Percentiles rank a stretch among this genome's conserved stretches.
These are phyloP conservation scores for Xylaria sp. DNA, from an alignment of 2,329 filamentous ascomycete species.

Conservation along the genomic window DNA sequence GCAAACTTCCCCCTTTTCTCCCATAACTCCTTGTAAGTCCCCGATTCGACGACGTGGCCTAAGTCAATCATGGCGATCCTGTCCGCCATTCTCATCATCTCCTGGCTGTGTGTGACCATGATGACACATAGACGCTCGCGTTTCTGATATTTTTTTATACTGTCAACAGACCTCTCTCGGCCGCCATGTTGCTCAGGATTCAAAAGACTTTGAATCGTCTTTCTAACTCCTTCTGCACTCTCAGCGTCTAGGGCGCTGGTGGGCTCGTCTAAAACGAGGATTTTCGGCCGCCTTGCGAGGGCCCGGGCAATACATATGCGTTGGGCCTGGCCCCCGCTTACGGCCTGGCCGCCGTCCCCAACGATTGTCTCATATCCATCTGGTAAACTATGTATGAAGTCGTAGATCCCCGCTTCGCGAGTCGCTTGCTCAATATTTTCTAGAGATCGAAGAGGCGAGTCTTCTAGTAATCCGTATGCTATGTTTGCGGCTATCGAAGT, in stretches of 20 bases:
- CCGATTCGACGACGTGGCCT: conserved; percentile 72
- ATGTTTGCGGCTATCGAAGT: conserved; percentile 83
- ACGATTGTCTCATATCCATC: conserved; percentile 76
- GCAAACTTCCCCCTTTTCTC: conserved; percentile 57
- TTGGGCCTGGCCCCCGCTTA: conserved; percentile 87
- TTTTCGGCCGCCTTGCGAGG: conserved; percentile 73
- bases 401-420: conserved; percentile 72
- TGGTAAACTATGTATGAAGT: conserved; percentile 79
- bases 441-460: conserved; percentile 60
- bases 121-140: conserved; percentile 70
- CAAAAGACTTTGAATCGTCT: conserved; percentile 68
- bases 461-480: conserved; percentile 73
- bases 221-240: conserved; percentile 71
- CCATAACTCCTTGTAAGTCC: conserved; percentile 71
- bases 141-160: neutral
- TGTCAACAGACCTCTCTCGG: neutral
- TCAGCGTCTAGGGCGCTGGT: conserved; percentile 82
- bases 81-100: conserved; percentile 88
- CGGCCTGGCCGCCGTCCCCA: conserved; percentile 76
- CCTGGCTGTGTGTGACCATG: conserved; percentile 80
- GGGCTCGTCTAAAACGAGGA: conserved; percentile 87
- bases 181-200: conserved; percentile 2
- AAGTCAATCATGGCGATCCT: conserved; percentile 78
- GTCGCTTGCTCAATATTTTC: conserved; percentile 63
- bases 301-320: conserved; percentile 84